Evolutionary conservation across 1,284 basidiomycete genomes (phyloP).

Genomic region (Porodaedalea pini): DNA sequence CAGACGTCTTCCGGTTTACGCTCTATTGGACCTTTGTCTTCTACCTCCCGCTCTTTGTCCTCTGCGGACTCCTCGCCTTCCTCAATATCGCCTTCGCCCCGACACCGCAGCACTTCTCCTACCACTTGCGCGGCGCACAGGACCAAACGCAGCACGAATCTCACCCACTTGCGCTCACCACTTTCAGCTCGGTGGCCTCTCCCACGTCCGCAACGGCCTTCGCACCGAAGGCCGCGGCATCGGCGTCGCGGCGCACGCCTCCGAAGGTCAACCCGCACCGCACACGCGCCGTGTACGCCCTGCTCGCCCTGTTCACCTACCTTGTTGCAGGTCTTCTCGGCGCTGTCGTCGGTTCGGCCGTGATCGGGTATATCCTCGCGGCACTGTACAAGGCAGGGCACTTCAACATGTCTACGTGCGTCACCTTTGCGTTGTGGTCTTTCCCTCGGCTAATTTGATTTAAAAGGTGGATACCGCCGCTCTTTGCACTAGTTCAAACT

Average conservation of each 20-base stretch:
- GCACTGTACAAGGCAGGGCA: slow-evolving; percentile 66
- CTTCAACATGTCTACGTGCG: slow-evolving; percentile 80
- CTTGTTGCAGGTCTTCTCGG: slow-evolving; percentile 53
- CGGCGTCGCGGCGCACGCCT: slow-evolving; percentile 22
- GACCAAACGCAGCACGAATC: neutral
- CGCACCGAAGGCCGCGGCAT: slow-evolving; percentile 19
- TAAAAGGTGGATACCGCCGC: slow-evolving; percentile 17
- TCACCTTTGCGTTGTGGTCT: slow-evolving; percentile 22
- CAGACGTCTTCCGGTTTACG: slow-evolving; percentile 81
- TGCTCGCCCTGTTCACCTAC: slow-evolving; percentile 64
- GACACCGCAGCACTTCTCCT: slow-evolving; percentile 18
- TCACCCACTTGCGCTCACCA: neutral
- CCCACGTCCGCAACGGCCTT: slow-evolving; percentile 2
- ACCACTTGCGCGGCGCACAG: neutral
- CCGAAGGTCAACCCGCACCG: slow-evolving; percentile 48
- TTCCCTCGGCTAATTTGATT: neutral
- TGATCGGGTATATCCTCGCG: slow-evolving; percentile 68
- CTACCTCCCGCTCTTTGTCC: slow-evolving; percentile 64
- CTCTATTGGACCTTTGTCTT: slow-evolving; percentile 82
- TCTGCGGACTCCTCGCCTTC: slow-evolving; percentile 69
- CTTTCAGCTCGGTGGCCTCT: neutral
- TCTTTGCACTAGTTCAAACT: slow-evolving; percentile 19
- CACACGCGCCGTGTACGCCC: slow-evolving; percentile 58
- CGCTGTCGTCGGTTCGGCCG: slow-evolving; percentile 64
- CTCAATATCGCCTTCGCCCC: slow-evolving; percentile 62